Base-by-base conservation (phyloP, 768 basidiomycete species). In the Galerina marginata region DNA sequence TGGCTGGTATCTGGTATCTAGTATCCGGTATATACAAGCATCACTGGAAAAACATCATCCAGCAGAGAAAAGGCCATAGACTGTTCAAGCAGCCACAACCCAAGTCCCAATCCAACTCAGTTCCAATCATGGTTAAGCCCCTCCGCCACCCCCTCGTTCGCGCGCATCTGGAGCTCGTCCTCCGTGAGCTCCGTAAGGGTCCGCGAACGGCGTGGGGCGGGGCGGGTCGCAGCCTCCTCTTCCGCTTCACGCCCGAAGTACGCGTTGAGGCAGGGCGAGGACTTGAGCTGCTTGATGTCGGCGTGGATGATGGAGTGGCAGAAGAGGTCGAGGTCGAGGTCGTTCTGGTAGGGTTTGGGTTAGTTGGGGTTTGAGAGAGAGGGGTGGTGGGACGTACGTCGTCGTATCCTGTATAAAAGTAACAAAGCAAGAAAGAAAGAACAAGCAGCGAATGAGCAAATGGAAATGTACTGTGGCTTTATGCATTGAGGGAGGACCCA, bases 281-380 rank as follows among this genome's bases (percentile, higher is more conserved):
- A 64, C 66, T 81, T 83, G 48, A 88, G 77, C 25, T 80, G 81
- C 61, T 81, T 80, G 45, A 89, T 79, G 65, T 89, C 86, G n/a
- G 75, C 71, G 49, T 79, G 80, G 48, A 89, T 76, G 62, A 89
- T 81, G 23, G 81, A 79, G 23, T 75, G 77, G 69, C 84, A 87
- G 75, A 88, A 87, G 48, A 87, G 71, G 70, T 89, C 88, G 20
- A 89, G 78, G 64, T 89, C 87, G 36, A 89, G 80, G 64, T 89
- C 88, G 65, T 88, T 87, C 84, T 87, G 65, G 20, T 3, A 50
- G 9, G 42, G n/a, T 47, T 25, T 50, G 10, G 42, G 20, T 56
- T 55, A 37, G 44, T n/a, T 16, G 16, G 39, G 44, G 16, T 29
- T 15, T 5, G 37, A 15, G 52, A 14, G 15, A 23, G 46, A 16